Evolutionary conservation across 164 flowering plant genomes (phyloP).

Genomic region (Stephania yunnanensis): DNA sequence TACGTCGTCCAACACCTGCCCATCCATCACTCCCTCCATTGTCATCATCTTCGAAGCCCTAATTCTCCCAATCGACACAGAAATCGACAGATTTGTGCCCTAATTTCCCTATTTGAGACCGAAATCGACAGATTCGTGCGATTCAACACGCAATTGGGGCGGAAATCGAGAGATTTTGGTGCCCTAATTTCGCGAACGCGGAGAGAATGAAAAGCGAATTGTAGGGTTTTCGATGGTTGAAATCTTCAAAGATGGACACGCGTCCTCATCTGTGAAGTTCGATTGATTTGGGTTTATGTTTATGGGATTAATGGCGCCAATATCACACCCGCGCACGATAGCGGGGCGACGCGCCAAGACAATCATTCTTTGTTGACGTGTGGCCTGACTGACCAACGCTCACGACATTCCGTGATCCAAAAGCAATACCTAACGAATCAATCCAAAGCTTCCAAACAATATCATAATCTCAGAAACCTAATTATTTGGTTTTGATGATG

Average conservation of each 20-base stretch:
- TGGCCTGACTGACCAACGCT: not conserved
- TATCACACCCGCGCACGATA: not conserved
- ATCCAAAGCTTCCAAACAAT: not conserved
- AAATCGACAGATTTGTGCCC: not conserved
- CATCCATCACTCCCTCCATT: constrained; percentile 82
- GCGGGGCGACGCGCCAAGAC: not conserved
- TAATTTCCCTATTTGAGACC: not conserved
- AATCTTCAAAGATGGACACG: not conserved
- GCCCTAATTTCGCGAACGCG: not conserved
- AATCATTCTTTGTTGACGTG: not conserved
- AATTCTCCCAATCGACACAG: not conserved
- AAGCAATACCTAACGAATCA: not conserved
- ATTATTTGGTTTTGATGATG: too few relatives aligned
- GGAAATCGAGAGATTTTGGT: not conserved
- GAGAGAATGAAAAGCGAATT: not conserved
- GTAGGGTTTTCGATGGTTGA: not conserved
- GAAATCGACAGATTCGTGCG: not conserved
- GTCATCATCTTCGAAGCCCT: constrained; percentile 49
- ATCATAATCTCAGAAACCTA: too few relatives aligned
- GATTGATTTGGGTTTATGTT: not conserved
- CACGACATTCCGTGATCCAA: not conserved
- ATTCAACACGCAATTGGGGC: not conserved
- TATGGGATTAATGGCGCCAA: not conserved
- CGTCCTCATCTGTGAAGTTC: not conserved
- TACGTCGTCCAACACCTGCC: constrained; percentile 64